phyloP scores from a whole-genome alignment of 768 basidiomycete species.

The Grammothele lineata region DNA sequence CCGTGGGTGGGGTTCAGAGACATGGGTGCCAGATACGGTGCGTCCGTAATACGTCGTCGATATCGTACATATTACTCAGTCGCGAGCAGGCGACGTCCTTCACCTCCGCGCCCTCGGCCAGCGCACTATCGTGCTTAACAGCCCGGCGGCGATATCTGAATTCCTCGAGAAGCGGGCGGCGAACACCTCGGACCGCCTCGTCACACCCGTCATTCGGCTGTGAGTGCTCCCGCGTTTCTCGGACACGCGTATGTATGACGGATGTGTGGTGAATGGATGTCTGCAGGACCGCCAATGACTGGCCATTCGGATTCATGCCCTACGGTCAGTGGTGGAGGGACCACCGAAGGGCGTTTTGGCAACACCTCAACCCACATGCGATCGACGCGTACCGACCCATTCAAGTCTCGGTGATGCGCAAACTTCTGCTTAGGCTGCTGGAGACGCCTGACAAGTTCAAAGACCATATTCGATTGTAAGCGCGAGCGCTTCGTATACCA shows the following conservation, averaged over 20 bases:
- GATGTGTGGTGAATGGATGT: too few relatives aligned
- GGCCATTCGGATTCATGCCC: neutral
- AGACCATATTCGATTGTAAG: slow-evolving; percentile 1
- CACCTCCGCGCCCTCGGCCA: neutral
- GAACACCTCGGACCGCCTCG: slow-evolving; percentile 23
- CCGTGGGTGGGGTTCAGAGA: slow-evolving; percentile 2
- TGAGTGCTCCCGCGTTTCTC: neutral
- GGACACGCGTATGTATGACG: neutral
- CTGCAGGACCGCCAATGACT: slow-evolving; percentile 1
- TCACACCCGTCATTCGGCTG: neutral
- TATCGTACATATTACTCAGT: neutral
- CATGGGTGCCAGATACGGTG: slow-evolving; percentile 2
- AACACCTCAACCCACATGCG: slow-evolving; percentile 2
- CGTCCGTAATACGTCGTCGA: neutral
- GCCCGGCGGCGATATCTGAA: slow-evolving; percentile 17
- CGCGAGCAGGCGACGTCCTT: neutral
- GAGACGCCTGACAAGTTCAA: neutral
- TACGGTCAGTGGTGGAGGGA: slow-evolving; percentile 12
- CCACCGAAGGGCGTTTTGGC: slow-evolving; percentile 8
- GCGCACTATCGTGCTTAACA: slow-evolving; percentile 18
- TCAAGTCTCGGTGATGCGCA: neutral
- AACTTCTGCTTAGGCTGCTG: neutral
- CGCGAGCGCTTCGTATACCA: neutral
- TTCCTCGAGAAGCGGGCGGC: slow-evolving; percentile 24
- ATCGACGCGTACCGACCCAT: neutral